A percentile compares a stretch with the other conserved stretches of the same genome.
phyloP scores from a whole-genome alignment of 805 yeast species.

The Sporopachydermia lactativora region DNA sequence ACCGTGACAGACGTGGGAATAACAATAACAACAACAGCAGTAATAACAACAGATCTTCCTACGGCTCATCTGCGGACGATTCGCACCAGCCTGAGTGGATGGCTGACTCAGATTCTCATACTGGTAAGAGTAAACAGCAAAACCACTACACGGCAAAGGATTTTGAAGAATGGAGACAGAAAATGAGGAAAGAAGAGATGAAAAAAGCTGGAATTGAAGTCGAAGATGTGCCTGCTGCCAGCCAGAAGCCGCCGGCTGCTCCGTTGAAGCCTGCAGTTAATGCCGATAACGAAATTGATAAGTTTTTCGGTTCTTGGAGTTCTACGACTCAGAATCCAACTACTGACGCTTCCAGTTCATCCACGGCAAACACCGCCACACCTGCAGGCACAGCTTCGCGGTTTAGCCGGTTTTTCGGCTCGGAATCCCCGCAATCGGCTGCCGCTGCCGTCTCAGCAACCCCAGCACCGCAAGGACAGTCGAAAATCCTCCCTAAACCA shows the following conservation, averaged over 20 bases:
- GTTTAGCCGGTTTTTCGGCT: constrained; percentile 1
- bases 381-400: constrained; percentile 1
- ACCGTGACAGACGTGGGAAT: background rate
- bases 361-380: too few relatives aligned
- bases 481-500: background rate
- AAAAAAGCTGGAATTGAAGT: background rate
- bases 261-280: constrained; percentile 5
- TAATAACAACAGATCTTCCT: too few relatives aligned
- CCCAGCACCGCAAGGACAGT: background rate
- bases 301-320: constrained; percentile 12
- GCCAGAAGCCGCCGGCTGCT: background rate
- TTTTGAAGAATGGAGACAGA: constrained; percentile 2
- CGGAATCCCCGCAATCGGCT: background rate
- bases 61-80: too few relatives aligned
- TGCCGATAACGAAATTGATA: constrained; percentile 5
- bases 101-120: background rate
- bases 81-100: background rate
- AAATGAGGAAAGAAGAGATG: constrained; percentile 2
- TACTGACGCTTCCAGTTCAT: background rate
- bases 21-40: background rate
- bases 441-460: too few relatives aligned
- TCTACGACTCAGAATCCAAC: constrained; percentile 7
- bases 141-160: background rate
- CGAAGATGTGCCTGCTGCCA: background rate
- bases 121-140: background rate